Evolutionary conservation across 345 rosid genomes (phyloP), one percentile per base, ranked within the genome.

Genomic region (Lepidium aucheri): DNA sequence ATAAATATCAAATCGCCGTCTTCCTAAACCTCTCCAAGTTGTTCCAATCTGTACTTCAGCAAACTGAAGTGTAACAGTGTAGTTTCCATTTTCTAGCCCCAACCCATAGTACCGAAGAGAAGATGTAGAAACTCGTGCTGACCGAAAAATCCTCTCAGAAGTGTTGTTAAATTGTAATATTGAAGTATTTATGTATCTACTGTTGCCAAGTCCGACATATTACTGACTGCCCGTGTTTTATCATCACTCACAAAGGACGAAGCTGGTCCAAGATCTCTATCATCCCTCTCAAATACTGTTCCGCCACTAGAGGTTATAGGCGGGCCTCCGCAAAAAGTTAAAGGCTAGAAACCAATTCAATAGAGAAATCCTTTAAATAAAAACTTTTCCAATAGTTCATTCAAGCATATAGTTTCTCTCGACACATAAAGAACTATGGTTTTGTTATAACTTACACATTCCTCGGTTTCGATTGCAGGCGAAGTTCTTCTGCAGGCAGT

Each of bases 401-500:
- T n/a, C n/a, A n/a, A n/a, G n/a, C n/a, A n/a, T n/a, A n/a, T n/a
- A n/a, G n/a, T n/a, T n/a, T n/a, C 67, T 41, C 60, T 32, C n/a
- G 4, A 3, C 10, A 45, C 30, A 45, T 35, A 17, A 18, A 46
- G 28, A 57, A 38, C 64, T 47, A 5, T 5, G 10, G 2, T 4
- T 70, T n/a, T n/a, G n/a, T n/a, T 52, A 17, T 17, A n/a, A 75
- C 96, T 86, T 76, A 88, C 94, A 82, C 11, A 68, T 51, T 70
- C 83, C 83, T 79, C 59, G 1, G 53, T 73, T 86, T 34, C 80
- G 76, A 67, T 78, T 66, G 78, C 96, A 88, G 30, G 90, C 88
- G 67, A 88, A 88, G 41, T 78, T 73, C 24, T 64, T 67, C 61
- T 91, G 94, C 54, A 88, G 84, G 70, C 98, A 91, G 26, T 67